phyloP scores from a whole-genome alignment of 306 rosid genomes.

The Senna siamea region DNA sequence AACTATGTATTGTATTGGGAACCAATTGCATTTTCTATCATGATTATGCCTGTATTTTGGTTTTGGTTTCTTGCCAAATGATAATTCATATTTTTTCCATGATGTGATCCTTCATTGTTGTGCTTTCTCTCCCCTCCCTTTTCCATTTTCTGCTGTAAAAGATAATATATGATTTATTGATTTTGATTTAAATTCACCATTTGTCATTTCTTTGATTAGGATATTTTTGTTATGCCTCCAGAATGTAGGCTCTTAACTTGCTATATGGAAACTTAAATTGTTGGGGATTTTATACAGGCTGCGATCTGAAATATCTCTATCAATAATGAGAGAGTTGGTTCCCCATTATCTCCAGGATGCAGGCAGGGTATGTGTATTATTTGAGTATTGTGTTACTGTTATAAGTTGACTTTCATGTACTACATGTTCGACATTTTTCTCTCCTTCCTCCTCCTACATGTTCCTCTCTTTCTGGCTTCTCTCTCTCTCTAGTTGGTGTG shows the following conservation, averaged over 20 bases:
- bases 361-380: conserved; percentile 71
- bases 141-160: conserved; percentile 10
- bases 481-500: conserved; percentile 29
- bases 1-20: not conserved
- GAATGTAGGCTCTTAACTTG: conserved; percentile 7
- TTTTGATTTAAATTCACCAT: not conserved
- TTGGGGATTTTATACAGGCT: conserved; percentile 60
- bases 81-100: conserved; percentile 24
- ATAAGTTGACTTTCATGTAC: not conserved
- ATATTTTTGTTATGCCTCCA: not conserved
- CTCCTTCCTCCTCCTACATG: not conserved
- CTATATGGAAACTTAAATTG: conserved; percentile 35
- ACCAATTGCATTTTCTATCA: conserved; percentile 20
- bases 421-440: not conserved
- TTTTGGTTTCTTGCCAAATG: conserved; percentile 21
- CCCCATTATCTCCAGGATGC: conserved; percentile 97
- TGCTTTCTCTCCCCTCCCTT: conserved; percentile 6
- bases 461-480: not conserved
- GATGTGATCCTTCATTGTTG: conserved; percentile 30
- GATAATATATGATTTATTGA: not conserved
- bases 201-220: not conserved
- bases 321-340: conserved; percentile 91
- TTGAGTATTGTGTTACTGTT: conserved; percentile 38
- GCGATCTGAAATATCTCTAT: conserved; percentile 91
- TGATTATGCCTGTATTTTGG: conserved; percentile 26